Base-by-base conservation (phyloP, 805 yeast species). In the Metschnikowia chrysomelidarum region DNA sequence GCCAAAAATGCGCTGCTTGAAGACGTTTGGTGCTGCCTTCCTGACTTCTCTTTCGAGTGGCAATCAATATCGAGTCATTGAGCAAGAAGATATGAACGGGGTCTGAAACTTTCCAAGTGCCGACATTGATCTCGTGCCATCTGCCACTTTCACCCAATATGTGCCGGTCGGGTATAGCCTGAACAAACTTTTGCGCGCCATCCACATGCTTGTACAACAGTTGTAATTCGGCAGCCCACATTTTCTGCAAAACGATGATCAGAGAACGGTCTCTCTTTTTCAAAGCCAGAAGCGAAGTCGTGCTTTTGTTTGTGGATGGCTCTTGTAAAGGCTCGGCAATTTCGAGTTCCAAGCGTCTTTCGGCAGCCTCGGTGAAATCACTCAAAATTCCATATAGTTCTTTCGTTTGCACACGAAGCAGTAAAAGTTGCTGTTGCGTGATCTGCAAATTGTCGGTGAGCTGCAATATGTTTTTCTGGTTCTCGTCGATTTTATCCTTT, bases 111-210 rank as follows among this genome's bases (percentile, higher is more conserved):
- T 86, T 86, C 76, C 87, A 78, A 9, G 95, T 87, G 0, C 93
- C 88, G 2, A 83, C 77, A 51, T 87, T 88, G 41, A 89, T 63
- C 58, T 88, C 96, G 39, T 74, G 77, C 96, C 96, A 89, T 31
- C 88, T 73, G 2, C 83, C 82, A 54, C 87, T 78, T 49, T 88
- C 93, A 7, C 79, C 74, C 13, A 87, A 62, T 2, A 88, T 75
- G 57, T 87, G 96, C 32, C 96, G 72, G 3, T 89, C 93, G 0
- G 89, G 87, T 6, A 75, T 57, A 1, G 85, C 77, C 14, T 87
- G 83, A 24, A 88, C 68, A 41, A 73, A 76, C 51, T 84, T 84
- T 49, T 85, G 89, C 1, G 95, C 88, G n/a, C 96, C 94, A 45
- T 89, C 96, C 11, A 89, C 95, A 44, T 83, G 87, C 47, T 78